A percentile compares a stretch with the other conserved stretches of the same genome.
phyloP scores from a whole-genome alignment of 495 filamentous ascomycete species.

The Penicillium samsonianum region DNA sequence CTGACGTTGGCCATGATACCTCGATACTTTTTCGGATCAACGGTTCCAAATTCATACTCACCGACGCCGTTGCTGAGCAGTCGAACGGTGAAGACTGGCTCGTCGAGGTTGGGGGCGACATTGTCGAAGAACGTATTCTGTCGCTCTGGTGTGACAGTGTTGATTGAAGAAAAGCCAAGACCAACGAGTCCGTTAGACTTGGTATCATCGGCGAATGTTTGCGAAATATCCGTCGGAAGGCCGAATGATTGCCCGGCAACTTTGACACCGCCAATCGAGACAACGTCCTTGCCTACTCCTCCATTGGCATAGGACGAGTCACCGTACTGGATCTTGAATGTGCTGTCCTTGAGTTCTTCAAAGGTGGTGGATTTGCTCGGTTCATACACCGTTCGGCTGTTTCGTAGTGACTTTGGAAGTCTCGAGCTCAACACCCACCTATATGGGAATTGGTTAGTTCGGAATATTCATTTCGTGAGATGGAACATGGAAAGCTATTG shows the following conservation, averaged over 20 bases:
- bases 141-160: slow-evolving; percentile 64
- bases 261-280: slow-evolving; percentile 70
- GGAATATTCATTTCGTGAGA: background rate
- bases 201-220: slow-evolving; percentile 62
- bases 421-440: slow-evolving; percentile 78
- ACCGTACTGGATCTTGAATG: slow-evolving; percentile 73
- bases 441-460: slow-evolving; percentile 1
- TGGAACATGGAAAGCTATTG: background rate
- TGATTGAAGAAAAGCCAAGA: slow-evolving; percentile 73
- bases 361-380: slow-evolving; percentile 60
- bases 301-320: slow-evolving; percentile 69
- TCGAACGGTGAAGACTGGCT: slow-evolving; percentile 72
- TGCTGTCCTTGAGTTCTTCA: slow-evolving; percentile 42
- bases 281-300: slow-evolving; percentile 68
- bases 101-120: slow-evolving; percentile 58
- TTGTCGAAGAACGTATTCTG: slow-evolving; percentile 87
- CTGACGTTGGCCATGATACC: slow-evolving; percentile 64
- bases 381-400: slow-evolving; percentile 63
- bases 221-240: slow-evolving; percentile 63
- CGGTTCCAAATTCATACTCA: slow-evolving; percentile 74
- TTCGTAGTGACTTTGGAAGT: slow-evolving; percentile 45
- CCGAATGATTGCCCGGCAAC: slow-evolving; percentile 71
- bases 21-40: slow-evolving; percentile 66
- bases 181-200: slow-evolving; percentile 74
- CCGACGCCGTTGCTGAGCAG: slow-evolving; percentile 62